Conservation (phyloP, 2,329 filamentous ascomycete species). For the Cryphonectria radicalis region DNA sequence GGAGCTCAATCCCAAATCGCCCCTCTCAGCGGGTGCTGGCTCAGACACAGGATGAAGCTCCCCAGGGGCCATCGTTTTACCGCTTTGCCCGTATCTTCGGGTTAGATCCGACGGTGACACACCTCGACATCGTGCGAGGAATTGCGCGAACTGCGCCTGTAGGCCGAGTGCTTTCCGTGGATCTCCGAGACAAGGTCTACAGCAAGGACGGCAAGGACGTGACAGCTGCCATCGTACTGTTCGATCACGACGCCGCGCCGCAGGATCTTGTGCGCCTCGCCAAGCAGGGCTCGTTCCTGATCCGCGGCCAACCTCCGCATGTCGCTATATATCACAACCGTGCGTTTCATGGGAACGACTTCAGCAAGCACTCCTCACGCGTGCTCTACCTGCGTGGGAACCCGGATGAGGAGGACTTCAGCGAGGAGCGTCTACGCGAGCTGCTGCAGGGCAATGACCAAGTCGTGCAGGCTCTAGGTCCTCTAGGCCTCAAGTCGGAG, state of each 20-base stretch:
- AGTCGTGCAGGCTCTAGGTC: neutral
- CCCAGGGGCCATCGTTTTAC: neutral
- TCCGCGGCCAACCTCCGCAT: neutral
- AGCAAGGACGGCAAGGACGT: neutral
- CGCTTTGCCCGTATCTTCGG: slow-evolving; percentile 11
- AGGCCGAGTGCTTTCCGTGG: slow-evolving; percentile 5
- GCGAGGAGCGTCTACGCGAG: neutral
- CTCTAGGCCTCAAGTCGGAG: slow-evolving; percentile 9
- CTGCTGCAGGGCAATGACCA: neutral
- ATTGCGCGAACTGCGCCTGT: slow-evolving; percentile 11
- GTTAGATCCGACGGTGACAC: neutral
- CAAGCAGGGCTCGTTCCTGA: neutral
- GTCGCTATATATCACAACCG: neutral
- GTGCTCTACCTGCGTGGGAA: slow-evolving; percentile 7
- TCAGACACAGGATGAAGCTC: neutral
- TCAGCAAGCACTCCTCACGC: neutral
- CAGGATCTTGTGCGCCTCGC: slow-evolving; percentile 12
- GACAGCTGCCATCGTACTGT: slow-evolving; percentile 9
- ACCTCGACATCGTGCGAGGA: slow-evolving; percentile 8
- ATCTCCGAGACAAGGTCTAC: neutral
- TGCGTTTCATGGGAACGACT: neutral
- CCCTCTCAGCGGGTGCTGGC: neutral
- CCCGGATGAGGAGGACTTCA: slow-evolving; percentile 6
- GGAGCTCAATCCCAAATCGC: too few species aligned
- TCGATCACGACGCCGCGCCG: slow-evolving; percentile 9